Base-by-base conservation (phyloP, 2,329 filamentous ascomycete species). In the Pseudogymnoascus sp. region DNA sequence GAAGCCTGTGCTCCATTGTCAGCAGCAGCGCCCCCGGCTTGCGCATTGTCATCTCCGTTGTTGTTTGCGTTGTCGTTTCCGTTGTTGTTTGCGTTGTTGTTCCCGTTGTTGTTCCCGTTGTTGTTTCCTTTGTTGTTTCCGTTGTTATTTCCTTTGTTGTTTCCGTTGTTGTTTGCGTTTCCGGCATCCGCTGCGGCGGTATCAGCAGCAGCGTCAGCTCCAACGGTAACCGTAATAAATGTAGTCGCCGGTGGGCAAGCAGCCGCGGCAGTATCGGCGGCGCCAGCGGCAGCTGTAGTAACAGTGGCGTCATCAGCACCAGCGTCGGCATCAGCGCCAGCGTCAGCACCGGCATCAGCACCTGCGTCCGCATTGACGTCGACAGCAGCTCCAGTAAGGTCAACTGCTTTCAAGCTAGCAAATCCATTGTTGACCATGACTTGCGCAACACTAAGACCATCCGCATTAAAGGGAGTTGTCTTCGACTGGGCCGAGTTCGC, bases 391-490 rank as follows among this genome's bases (percentile, higher is more conserved):
- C 73, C 76, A 61, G 76, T 73, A 19, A 75, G 71, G 12, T 66
- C 69, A 26, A 67, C 67, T 11, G 67, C 71, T 2, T 81, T 83
- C 67, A 90, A 86, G 73, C 85, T 84, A 66, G 78, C 77, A 70
- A 89, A 86, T 11, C 86, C 87, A 63, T 85, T 80, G 21, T 81
- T 82, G 59, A 74, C 75, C 74, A 87, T 79, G 63, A 90, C 74
- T 63, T 89, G 80, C 21, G 87, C 87, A 29, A 89, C 83, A 65
- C 84, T 87, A 67, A 86, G 72, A n/a, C 87, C 86, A 61, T 72
- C 73, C 12, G 85, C 84, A 49, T 78, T 73, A 55, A 89, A 83
- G 3, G 87, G 84, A 3, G 73, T 78, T 16, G 70, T 71, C 52
- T 81, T 71, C 3, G 83, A 86, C 23, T 73, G 73, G 2, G 74